These are phyloP conservation scores for Aspergillus sp. DNA, from an alignment of 2,329 filamentous ascomycete genomes.

Conservation along the genomic window DNA sequence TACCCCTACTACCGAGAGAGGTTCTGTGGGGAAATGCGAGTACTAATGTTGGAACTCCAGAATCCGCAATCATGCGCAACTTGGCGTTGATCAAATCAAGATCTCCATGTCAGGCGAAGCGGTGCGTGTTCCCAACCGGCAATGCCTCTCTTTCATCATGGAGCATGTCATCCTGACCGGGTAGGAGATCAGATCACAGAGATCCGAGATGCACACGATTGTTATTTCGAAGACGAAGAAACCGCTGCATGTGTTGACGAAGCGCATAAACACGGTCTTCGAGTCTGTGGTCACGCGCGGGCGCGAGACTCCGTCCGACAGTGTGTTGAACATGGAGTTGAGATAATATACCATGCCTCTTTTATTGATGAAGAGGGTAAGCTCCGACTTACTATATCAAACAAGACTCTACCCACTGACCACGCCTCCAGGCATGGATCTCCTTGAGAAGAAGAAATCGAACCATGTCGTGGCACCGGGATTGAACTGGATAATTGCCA, in stretches of 20 bases:
- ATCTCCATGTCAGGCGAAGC: conserved; percentile 44
- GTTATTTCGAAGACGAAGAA: conserved; percentile 48
- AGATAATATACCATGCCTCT: conserved; percentile 50
- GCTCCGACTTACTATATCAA: too few relatives aligned
- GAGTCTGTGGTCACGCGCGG: conserved; percentile 48
- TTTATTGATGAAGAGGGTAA: conserved; percentile 42
- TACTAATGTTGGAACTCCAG: background rate
- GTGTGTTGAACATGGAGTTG: conserved; percentile 46
- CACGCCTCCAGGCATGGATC: conserved; percentile 19
- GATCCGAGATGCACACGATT: conserved; percentile 40
- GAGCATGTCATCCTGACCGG: too few relatives aligned
- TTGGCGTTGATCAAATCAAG: conserved; percentile 48
- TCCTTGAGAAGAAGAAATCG: conserved; percentile 38
- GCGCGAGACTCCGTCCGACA: conserved; percentile 46
- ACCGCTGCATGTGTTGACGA: conserved; percentile 51
- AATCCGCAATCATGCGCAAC: conserved; percentile 34
- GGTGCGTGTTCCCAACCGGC: background rate
- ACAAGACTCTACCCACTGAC: too few relatives aligned
- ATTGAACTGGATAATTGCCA: conserved; percentile 45
- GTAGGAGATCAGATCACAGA: conserved; percentile 22
- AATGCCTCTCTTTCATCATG: too few relatives aligned
- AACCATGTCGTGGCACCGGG: conserved; percentile 44
- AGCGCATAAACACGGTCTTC: conserved; percentile 34
- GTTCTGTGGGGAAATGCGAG: too few relatives aligned
- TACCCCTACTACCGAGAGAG: too few relatives aligned